These are phyloP conservation scores for Ophiobolus disseminans DNA, from an alignment of 2,329 filamentous ascomycete species.

Conservation along the genomic window DNA sequence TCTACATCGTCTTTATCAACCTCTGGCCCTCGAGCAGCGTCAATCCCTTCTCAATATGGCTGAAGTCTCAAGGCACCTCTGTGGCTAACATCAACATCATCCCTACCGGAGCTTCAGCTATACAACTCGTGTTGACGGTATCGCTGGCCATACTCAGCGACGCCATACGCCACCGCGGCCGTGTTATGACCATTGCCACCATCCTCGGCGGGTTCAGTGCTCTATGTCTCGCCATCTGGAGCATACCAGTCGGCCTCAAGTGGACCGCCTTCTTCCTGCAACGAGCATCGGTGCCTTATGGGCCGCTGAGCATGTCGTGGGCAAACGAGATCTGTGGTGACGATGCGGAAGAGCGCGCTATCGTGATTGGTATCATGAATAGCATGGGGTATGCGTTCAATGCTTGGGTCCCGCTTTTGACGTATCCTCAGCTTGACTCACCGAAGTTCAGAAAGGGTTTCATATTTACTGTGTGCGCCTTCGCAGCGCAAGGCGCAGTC, in stretches of 20 bases:
- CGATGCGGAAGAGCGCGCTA: constrained; percentile 54
- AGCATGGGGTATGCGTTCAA: constrained; percentile 55
- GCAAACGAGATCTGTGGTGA: constrained; percentile 56
- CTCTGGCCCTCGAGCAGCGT: constrained; percentile 19
- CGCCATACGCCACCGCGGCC: constrained; percentile 22
- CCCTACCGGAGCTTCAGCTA: constrained; percentile 21
- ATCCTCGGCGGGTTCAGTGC: constrained; percentile 27
- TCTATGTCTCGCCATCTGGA: constrained; percentile 41
- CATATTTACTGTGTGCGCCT: constrained; percentile 19
- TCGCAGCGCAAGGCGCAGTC: constrained; percentile 18
- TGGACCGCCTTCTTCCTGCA: constrained; percentile 44
- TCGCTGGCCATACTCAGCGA: constrained; percentile 24
- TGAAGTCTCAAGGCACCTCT: constrained; percentile 17
- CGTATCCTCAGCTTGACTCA: constrained; percentile 25
- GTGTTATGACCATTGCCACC: constrained; percentile 23
- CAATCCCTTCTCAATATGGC: constrained; percentile 29
- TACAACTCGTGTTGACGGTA: constrained; percentile 25
- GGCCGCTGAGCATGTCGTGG: constrained; percentile 50
- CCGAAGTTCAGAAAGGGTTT: constrained; percentile 26
- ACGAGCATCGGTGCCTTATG: constrained; percentile 38
- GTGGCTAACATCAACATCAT: constrained; percentile 29
- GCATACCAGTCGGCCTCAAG: constrained; percentile 37
- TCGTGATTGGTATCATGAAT: constrained; percentile 58
- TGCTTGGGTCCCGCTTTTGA: constrained; percentile 50
- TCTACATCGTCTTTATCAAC: constrained; percentile 30